Evolutionary conservation across 345 rosid species (phyloP).

Genomic region (Kandelia obovata): DNA sequence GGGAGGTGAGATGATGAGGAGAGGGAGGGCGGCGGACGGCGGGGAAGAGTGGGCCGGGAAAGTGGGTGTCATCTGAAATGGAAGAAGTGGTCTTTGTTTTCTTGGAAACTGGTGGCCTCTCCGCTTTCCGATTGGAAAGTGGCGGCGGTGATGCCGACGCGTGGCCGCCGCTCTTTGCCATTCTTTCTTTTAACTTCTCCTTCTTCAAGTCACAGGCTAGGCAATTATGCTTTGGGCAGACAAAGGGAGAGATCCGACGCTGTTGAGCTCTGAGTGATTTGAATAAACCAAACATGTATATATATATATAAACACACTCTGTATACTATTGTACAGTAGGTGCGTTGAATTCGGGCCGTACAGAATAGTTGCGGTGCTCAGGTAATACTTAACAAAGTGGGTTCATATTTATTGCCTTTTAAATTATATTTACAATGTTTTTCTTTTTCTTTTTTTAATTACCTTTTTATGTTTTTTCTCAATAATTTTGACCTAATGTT

Average conservation of each 20-base stretch:
- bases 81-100: conserved; percentile 35
- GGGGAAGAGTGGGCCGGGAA: conserved; percentile 57
- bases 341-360: no score
- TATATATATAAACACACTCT: no score
- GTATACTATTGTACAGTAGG: no score
- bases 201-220: neutral
- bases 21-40: conserved; percentile 45
- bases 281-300: no score
- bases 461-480: no score
- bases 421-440: no score
- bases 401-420: no score
- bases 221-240: neutral
- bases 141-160: neutral
- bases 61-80: conserved; percentile 36
- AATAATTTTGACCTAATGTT: no score
- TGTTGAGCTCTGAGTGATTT: no score
- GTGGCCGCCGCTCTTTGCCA: neutral
- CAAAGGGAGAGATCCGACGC: neutral
- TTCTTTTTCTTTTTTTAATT: no score
- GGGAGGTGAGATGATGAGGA: conserved; percentile 19
- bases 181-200: neutral
- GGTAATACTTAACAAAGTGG: no score
- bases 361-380: no score
- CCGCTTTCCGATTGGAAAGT: conserved; percentile 22
- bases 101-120: conserved; percentile 51